Conservation (phyloP, 805 yeast genomes). For the Dipodascus albidus region DNA sequence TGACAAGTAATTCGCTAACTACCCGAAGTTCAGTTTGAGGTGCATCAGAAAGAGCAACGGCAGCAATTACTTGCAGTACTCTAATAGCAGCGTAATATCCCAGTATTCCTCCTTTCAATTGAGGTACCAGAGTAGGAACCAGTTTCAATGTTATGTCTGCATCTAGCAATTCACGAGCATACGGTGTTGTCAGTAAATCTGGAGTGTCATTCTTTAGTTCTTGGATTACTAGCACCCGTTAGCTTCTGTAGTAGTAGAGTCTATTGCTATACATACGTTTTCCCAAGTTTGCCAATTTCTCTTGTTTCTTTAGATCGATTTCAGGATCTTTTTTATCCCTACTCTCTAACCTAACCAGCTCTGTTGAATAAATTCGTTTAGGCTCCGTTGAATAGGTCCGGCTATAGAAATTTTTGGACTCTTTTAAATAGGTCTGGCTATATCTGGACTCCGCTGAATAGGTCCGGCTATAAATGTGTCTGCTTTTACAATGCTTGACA, state of each 20-base stretch:
- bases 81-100: not conserved
- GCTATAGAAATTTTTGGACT: too few relatives aligned
- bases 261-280: not conserved
- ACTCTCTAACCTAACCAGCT: not conserved
- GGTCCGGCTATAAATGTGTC: not conserved
- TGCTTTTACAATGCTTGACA: too few relatives aligned
- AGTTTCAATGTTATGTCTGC: not conserved
- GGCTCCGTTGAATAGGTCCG: too few relatives aligned
- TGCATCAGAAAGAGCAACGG: not conserved
- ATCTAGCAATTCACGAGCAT: not conserved
- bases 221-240: not conserved
- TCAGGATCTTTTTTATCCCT: not conserved
- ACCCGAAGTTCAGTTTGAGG: not conserved
- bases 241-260: not conserved
- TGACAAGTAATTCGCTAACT: not conserved
- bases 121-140: not conserved
- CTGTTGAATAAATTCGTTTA: not conserved
- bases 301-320: not conserved
- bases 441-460: too few relatives aligned
- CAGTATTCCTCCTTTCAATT: not conserved
- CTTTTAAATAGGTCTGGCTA: too few relatives aligned
- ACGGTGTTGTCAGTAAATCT: not conserved
- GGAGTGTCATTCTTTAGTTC: not conserved
- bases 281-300: not conserved
- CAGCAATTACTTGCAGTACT: not conserved